Percentiles rank a stretch among this genome's conserved stretches.
phyloP scores from a whole-genome alignment of 2,329 filamentous ascomycete species.

The Microsporum canis region DNA sequence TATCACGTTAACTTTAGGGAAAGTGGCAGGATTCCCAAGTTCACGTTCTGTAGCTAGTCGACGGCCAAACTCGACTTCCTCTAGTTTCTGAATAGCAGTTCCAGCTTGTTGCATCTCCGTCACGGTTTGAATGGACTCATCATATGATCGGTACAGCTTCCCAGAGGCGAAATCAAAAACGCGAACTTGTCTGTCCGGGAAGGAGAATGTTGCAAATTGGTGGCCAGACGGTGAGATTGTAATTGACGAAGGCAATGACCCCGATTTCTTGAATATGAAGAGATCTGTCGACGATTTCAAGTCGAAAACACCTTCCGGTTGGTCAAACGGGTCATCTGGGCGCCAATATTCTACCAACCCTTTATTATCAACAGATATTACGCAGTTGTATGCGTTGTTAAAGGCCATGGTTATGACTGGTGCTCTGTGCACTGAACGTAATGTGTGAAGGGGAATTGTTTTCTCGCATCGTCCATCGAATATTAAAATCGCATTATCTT shows the following conservation, averaged over 20 bases:
- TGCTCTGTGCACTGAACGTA: slow-evolving; percentile 68
- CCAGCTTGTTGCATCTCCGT: slow-evolving; percentile 96
- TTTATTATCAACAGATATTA: slow-evolving; percentile 74
- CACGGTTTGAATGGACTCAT: slow-evolving; percentile 80
- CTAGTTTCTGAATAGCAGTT: slow-evolving; percentile 66
- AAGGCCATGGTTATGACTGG: slow-evolving; percentile 78
- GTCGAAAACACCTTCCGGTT: slow-evolving; percentile 81
- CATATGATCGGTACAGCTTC: slow-evolving; percentile 84
- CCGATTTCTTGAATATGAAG: slow-evolving; percentile 95
- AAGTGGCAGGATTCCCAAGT: slow-evolving; percentile 57
- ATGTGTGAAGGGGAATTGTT: slow-evolving; percentile 60
- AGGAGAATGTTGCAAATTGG: slow-evolving; percentile 78
- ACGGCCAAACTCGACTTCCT: slow-evolving; percentile 84
- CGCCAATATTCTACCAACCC: slow-evolving; percentile 98
- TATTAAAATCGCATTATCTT: slow-evolving; percentile 61
- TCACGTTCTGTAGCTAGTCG: slow-evolving; percentile 78
- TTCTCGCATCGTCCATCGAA: slow-evolving; percentile 86
- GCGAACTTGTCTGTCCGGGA: slow-evolving; percentile 85
- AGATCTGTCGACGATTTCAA: slow-evolving; percentile 90
- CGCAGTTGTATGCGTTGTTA: slow-evolving; percentile 80
- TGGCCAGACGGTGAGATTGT: slow-evolving; percentile 76
- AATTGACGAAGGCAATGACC: slow-evolving; percentile 69
- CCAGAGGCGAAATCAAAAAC: slow-evolving; percentile 85
- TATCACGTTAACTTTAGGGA: slow-evolving; percentile 67
- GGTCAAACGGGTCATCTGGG: slow-evolving; percentile 65